A percentile compares a stretch with the other conserved stretches of the same genome.
Conservation (phyloP, 2,329 filamentous ascomycete genomes). For the Nannizziopsis barbatae region DNA sequence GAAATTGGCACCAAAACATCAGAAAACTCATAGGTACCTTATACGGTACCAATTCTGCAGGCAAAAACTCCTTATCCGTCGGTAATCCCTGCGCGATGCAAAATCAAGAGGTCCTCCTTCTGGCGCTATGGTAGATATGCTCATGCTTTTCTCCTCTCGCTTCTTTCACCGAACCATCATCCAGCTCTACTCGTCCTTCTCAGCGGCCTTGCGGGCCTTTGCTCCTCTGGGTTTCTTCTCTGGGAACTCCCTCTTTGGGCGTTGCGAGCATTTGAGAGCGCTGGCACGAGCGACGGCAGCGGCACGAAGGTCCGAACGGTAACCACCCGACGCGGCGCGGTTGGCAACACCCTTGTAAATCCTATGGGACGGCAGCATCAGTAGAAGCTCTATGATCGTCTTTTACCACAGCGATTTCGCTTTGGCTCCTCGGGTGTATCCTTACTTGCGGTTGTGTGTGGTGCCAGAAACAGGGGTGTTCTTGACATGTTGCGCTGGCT, state of each 20-base stretch:
- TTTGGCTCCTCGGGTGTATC: background rate
- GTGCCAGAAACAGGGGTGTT: conserved; percentile 58
- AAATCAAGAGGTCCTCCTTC: conserved; percentile 17
- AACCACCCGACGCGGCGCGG: conserved; percentile 69
- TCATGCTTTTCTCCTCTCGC: conserved; percentile 2
- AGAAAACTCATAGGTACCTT: background rate
- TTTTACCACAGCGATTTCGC: conserved; percentile 3
- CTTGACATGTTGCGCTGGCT: conserved; percentile 58
- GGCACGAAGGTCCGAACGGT: conserved; percentile 68
- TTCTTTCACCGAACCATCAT: background rate
- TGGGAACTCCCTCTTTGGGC: conserved; percentile 61
- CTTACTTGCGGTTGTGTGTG: conserved; percentile 72
- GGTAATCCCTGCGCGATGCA: conserved; percentile 13
- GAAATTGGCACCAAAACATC: conserved; percentile 1
- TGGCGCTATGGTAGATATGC: conserved; percentile 4
- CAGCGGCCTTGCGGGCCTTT: conserved; percentile 60
- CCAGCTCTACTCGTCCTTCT: conserved; percentile 27
- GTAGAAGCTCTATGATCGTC: background rate
- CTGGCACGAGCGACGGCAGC: conserved; percentile 76
- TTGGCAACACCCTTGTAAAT: conserved; percentile 82
- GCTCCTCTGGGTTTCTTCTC: conserved; percentile 66
- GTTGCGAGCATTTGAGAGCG: conserved; percentile 70
- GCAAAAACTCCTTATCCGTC: background rate
- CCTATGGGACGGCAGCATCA: conserved; percentile 38
- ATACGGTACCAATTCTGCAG: conserved; percentile 1